These are phyloP conservation scores for Gnetum montanum DNA, from an alignment of 75 land plant species.

Conservation along the genomic window DNA sequence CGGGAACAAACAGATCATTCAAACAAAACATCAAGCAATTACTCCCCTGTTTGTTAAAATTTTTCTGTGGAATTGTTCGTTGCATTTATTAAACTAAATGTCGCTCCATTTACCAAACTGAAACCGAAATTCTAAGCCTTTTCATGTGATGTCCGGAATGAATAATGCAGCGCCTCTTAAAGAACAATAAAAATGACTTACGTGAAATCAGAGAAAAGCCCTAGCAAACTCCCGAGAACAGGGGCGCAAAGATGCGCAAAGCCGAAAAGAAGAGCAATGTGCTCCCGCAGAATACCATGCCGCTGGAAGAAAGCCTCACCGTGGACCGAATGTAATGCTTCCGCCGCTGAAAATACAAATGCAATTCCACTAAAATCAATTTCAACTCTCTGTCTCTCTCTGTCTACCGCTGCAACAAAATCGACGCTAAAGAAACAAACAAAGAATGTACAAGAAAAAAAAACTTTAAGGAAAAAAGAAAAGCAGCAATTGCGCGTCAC, in stretches of 20 bases:
- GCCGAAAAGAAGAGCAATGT: slow-evolving; percentile 11
- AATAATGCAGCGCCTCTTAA: too few species aligned
- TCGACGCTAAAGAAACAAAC: background rate
- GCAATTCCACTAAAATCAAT: background rate
- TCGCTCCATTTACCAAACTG: too few species aligned
- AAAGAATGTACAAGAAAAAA: background rate
- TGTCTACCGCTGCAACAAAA: background rate
- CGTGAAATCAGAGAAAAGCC: slow-evolving; percentile 53
- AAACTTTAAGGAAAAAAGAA: too few species aligned
- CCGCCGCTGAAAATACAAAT: slow-evolving; percentile 48
- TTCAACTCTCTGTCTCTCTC: background rate
- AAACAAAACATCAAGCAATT: too few species aligned
- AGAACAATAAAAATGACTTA: too few species aligned
- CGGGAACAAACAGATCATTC: too few species aligned
- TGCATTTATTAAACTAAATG: too few species aligned
- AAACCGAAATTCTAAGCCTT: too few species aligned
- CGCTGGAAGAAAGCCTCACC: slow-evolving; percentile 43
- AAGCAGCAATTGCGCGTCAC: slow-evolving; percentile 21
- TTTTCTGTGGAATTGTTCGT: too few species aligned
- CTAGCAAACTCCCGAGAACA: slow-evolving; percentile 28
- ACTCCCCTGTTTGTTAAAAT: too few species aligned
- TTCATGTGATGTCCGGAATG: too few species aligned
- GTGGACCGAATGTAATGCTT: slow-evolving; percentile 51
- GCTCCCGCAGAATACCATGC: slow-evolving; percentile 41
- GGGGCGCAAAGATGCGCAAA: slow-evolving; percentile 37